phyloP scores from a whole-genome alignment of 2,329 filamentous ascomycete genomes.

The Ceratocystis cacaofunesta region DNA sequence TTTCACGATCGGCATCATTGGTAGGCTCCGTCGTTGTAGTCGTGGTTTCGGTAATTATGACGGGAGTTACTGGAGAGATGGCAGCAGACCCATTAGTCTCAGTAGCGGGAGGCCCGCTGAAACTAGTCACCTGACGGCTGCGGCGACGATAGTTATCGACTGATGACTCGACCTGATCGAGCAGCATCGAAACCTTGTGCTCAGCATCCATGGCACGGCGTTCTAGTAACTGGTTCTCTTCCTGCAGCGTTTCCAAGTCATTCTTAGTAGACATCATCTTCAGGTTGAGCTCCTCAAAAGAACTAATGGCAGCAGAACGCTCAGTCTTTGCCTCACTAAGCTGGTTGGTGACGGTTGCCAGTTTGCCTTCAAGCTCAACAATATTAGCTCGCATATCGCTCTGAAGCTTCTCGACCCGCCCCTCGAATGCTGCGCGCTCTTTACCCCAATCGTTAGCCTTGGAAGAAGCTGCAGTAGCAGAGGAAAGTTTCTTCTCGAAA shows the following conservation, averaged over 20 bases:
- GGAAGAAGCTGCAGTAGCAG: conserved; percentile 25
- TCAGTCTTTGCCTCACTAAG: conserved; percentile 50
- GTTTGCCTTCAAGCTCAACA: conserved; percentile 53
- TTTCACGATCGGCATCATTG: conserved; percentile 40
- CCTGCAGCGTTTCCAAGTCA: conserved; percentile 67
- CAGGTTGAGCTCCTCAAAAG: conserved; percentile 37
- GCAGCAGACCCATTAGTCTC: conserved; percentile 28
- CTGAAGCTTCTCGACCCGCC: conserved; percentile 56
- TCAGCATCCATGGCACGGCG: conserved; percentile 78
- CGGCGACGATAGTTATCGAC: conserved; percentile 88
- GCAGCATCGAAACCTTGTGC: conserved; percentile 76
- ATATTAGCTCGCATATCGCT: conserved; percentile 52
- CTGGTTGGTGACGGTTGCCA: conserved; percentile 54
- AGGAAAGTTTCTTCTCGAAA: conserved; percentile 39
- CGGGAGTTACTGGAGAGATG: conserved; percentile 15
- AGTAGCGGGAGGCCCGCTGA: conserved; percentile 13
- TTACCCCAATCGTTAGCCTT: conserved; percentile 53
- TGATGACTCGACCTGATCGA: conserved; percentile 86
- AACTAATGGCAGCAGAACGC: conserved; percentile 49
- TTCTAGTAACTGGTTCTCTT: conserved; percentile 70
- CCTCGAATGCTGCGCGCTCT: conserved; percentile 53
- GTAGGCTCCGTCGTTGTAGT: conserved; percentile 10
- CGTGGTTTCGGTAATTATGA: conserved; percentile 3
- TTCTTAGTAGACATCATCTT: conserved; percentile 45
- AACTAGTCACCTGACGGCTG: conserved; percentile 41